These are phyloP conservation scores for Fraxinus quadrangulata DNA, from an alignment of 257 asterid species.

Conservation along the genomic window DNA sequence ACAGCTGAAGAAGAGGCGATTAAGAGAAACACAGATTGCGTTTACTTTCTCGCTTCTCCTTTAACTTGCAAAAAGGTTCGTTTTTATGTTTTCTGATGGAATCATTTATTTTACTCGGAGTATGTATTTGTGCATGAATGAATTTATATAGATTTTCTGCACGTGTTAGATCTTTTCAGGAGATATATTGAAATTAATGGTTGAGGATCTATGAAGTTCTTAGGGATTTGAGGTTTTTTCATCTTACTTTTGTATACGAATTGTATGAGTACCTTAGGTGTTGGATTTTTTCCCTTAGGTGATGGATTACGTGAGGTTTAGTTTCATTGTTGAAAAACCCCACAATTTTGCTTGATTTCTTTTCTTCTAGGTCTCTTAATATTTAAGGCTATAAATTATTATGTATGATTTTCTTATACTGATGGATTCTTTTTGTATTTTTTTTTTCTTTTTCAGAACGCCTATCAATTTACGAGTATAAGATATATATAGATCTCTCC, in stretches of 20 bases:
- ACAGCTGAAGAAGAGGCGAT: constrained; percentile 62
- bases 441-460: background rate
- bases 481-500: background rate
- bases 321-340: background rate
- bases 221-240: background rate
- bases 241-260: background rate
- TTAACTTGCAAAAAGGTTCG: constrained; percentile 91
- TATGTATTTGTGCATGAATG: background rate
- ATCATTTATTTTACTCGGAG: background rate
- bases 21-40: constrained; percentile 83
- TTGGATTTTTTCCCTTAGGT: background rate
- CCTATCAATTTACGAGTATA: background rate
- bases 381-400: background rate
- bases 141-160: background rate
- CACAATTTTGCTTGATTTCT: background rate
- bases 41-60: constrained; percentile 92
- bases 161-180: background rate
- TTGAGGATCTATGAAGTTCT: background rate
- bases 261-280: background rate
- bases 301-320: background rate
- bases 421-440: background rate
- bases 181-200: background rate
- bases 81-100: background rate
- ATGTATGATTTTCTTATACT: background rate
- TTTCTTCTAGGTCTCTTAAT: background rate